Evolutionary conservation across 805 yeast genomes (phyloP), one percentile per base, ranked within the genome.

Genomic region (Metschnikowia borealis): DNA sequence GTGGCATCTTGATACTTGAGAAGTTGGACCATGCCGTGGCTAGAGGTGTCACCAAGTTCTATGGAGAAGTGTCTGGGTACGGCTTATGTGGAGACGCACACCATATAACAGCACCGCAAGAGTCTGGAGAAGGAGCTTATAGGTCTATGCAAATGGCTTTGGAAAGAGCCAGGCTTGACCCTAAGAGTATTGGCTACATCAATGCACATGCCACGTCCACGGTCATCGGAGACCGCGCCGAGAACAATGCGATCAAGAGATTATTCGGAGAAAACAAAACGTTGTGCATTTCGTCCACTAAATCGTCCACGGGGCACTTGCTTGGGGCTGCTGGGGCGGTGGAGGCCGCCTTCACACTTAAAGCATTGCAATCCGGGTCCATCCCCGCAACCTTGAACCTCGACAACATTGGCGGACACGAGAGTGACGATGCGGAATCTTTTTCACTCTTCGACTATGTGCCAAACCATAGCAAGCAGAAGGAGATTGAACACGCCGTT

Each of bases 141-240:
- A 71, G 87, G 54, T 84, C 97, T 2, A 94, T 94, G 96, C 68
- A 74, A 44, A 78, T 80, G 77, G 96, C 98, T 0, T 54, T 91
- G 23, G 63, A 69, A 23, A 69, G 73, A 15, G 83, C 84, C 0
- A 73, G 73, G 0, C 51, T 84, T 1, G 62, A 64, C 1, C 75
- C 83, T 0, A 41, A 61, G 3, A 73, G 79, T 1, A 74, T 92
- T 17, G 89, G 79, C 42, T 94, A 90, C 62, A 75, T 94, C 44
- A 94, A 95, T 67, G 97, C 99, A 1, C 99, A 94, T 67, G 99
- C 99, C 0, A 94, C 99, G 0, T 88, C 96, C 0, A 94, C 99
- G 0, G 70, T 74, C 6, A 69, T 91, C 3, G 99, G 99, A 5
- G 99, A 94, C 62, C 69, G 82, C 17, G 94, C 96, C 0, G 99